These are phyloP conservation scores for Pichia cabralensis DNA, from an alignment of 805 yeast species.

Conservation along the genomic window DNA sequence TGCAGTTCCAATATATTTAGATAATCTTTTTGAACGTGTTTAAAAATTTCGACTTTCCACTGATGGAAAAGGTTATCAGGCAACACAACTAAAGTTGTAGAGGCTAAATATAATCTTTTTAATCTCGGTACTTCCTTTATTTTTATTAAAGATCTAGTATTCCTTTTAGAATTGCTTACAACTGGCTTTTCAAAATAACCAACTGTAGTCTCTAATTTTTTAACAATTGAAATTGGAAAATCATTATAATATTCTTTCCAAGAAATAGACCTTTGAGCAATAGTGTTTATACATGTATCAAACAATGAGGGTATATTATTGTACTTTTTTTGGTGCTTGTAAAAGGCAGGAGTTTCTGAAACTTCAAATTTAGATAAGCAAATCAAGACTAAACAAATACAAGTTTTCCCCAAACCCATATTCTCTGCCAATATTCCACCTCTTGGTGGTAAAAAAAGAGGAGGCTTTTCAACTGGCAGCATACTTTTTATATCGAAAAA, in stretches of 20 bases:
- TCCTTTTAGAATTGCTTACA: slow-evolving; percentile 2
- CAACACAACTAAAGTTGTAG: slow-evolving; percentile 47
- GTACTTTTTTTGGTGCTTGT: slow-evolving; percentile 2
- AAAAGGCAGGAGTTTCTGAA: slow-evolving; percentile 32
- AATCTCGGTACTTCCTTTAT: neutral
- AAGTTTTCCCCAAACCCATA: slow-evolving; percentile 61
- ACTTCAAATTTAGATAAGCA: slow-evolving; percentile 45
- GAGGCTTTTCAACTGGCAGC: slow-evolving; percentile 29
- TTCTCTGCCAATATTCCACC: slow-evolving; percentile 61
- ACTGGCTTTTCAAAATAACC: slow-evolving; percentile 32
- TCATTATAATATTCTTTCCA: slow-evolving; percentile 42
- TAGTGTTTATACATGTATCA: slow-evolving; percentile 33
- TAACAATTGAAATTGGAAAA: slow-evolving; percentile 35
- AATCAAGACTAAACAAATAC: slow-evolving; percentile 47
- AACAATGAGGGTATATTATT: slow-evolving; percentile 16
- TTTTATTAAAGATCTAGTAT: slow-evolving; percentile 11
- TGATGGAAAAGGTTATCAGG: slow-evolving; percentile 62
- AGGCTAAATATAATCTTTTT: slow-evolving; percentile 33
- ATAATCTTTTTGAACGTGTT: slow-evolving; percentile 36
- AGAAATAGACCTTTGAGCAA: slow-evolving; percentile 41
- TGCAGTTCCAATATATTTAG: slow-evolving; percentile 29
- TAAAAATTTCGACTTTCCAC: slow-evolving; percentile 50
- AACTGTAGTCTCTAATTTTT: slow-evolving; percentile 28
- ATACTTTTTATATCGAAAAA: slow-evolving; percentile 30
- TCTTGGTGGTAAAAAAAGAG: slow-evolving; percentile 35